Evolutionary conservation across 768 basidiomycete species (phyloP), one percentile per base, ranked within the genome.

Genomic region (Tylopilus felleus): DNA sequence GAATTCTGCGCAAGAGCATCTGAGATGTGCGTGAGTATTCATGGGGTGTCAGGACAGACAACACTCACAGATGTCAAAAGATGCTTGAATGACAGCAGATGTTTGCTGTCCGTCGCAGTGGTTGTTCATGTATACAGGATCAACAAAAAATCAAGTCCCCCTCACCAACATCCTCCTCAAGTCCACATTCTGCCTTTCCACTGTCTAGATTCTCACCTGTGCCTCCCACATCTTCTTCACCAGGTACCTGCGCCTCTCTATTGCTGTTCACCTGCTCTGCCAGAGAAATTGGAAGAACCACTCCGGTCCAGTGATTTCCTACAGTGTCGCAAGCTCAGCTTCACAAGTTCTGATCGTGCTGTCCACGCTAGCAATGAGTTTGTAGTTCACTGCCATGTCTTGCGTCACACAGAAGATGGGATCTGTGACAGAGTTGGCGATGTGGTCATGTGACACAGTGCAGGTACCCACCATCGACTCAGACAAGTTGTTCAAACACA

Each of bases 401-500:
- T 92, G 91, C 1, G 78, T 82, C 4, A 93, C 90, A 59, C 77
- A 77, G 75, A 96, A 96, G 41, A 88, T 75, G 5, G 80, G 71
- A 60, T 96, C 94, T 90, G n/a, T 17, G 5, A 8, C 5, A 40
- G 40, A 33, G 52, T 59, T 2, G 35, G 19, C 28, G 6, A 33
- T 16, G 4, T 8, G 21, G 22, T 29, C 13, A 7, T 28, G 27
- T 6, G 17, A 13, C 8, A 40, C 10, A 8, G 5, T 7, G 3
- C 13, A 38, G 5, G 17, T 8, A 62, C 77, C 41, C 60, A 90
- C 93, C 94, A 43, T 85, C 75, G n/a, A n/a, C n/a, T n/a, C n/a
- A n/a, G 0, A 88, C 87, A 2, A 98, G 78, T 39, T 82, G 79
- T 60, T 90, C 79, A 67, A 97, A 99, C 5, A 91, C 92, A 63